phyloP scores from a whole-genome alignment of 306 rosid species.

The Hippophae rhamnoides region DNA sequence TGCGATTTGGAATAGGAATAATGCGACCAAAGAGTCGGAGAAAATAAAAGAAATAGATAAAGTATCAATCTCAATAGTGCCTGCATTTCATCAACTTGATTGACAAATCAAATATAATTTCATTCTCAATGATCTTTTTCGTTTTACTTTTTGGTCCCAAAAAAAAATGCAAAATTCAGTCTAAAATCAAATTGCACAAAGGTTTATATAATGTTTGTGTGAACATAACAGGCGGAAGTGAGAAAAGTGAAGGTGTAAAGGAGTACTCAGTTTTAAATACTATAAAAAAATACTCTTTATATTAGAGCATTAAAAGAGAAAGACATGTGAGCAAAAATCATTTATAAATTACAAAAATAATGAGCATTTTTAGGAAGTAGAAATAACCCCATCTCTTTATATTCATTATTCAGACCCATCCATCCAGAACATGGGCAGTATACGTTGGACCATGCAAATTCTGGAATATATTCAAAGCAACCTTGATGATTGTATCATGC shows the following conservation, averaged over 20 bases:
- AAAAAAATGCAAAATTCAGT: conserved; percentile 1
- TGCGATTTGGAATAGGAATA: conserved; percentile 19
- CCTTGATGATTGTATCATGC: conserved; percentile 15
- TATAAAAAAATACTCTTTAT: no score
- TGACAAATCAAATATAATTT: conserved; percentile 1
- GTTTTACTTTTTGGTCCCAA: not conserved
- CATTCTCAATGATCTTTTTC: not conserved
- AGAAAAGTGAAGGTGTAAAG: no score
- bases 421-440: conserved; percentile 25
- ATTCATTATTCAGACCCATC: conserved; percentile 1
- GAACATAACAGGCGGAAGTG: no score
- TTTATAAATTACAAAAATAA: no score
- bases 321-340: conserved; percentile 9
- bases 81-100: not conserved
- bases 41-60: not conserved
- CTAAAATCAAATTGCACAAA: no score
- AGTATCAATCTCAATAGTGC: not conserved
- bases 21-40: not conserved
- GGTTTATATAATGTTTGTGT: no score
- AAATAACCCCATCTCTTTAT: conserved; percentile 1
- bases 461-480: conserved; percentile 29
- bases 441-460: conserved; percentile 24
- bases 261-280: no score
- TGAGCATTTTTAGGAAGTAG: not conserved
- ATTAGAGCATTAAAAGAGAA: conserved; percentile 8